A percentile compares a stretch with the other conserved stretches of the same genome.
phyloP scores from a whole-genome alignment of 352 stramenopile species.

The Phytophthora syringae region DNA sequence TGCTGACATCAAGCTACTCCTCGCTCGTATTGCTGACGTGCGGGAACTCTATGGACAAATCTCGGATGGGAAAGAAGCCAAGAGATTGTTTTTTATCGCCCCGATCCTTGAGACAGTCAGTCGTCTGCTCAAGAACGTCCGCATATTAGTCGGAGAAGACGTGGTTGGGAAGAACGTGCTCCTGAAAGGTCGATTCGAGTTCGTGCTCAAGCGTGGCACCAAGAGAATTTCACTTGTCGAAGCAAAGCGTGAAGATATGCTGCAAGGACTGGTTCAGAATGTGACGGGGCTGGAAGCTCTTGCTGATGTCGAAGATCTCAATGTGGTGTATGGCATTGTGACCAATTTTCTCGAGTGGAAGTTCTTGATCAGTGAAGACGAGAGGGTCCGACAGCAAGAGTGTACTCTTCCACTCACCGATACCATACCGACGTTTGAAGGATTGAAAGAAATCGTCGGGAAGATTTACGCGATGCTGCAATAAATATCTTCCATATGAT shows the following conservation, averaged over 20 bases:
- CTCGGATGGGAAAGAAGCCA: slow-evolving; percentile 24
- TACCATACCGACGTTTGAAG: slow-evolving; percentile 14
- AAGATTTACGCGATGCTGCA: slow-evolving; percentile 23
- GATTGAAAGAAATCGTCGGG: slow-evolving; percentile 24
- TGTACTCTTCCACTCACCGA: slow-evolving; percentile 5
- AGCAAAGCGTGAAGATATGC: slow-evolving; percentile 37
- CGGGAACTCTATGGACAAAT: slow-evolving; percentile 10
- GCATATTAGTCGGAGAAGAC: slow-evolving; percentile 28
- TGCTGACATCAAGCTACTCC: slow-evolving; percentile 26
- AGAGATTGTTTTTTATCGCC: slow-evolving; percentile 22
- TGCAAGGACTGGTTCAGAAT: slow-evolving; percentile 38
- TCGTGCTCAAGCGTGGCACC: slow-evolving; percentile 36
- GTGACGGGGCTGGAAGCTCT: slow-evolving; percentile 33
- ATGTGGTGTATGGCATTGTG: slow-evolving; percentile 31
- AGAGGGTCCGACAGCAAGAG: slow-evolving; percentile 16
- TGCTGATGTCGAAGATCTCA: slow-evolving; percentile 34
- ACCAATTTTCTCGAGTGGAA: slow-evolving; percentile 30
- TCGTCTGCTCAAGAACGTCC: slow-evolving; percentile 26
- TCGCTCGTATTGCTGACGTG: slow-evolving; percentile 16
- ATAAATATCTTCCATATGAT: slow-evolving; percentile 16
- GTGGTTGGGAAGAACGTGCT: slow-evolving; percentile 33
- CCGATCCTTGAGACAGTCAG: slow-evolving; percentile 21
- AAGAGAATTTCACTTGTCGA: slow-evolving; percentile 38
- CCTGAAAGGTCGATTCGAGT: slow-evolving; percentile 39
- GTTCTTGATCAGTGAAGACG: slow-evolving; percentile 25